Evolutionary conservation across 148 eudicot genomes (phyloP).

Genomic region (Silene uniflora): DNA sequence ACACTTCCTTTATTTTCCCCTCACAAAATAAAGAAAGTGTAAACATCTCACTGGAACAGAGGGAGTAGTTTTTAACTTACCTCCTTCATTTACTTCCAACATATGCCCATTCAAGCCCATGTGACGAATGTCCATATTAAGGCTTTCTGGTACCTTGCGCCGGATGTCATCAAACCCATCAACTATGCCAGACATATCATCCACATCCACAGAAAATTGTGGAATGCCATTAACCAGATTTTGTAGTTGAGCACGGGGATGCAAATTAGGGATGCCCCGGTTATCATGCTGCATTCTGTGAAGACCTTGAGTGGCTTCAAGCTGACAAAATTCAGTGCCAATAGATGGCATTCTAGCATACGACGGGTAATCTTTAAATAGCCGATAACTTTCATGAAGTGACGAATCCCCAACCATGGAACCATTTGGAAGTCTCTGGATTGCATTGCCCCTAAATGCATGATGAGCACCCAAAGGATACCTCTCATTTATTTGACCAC

Average conservation of each 20-base stretch:
- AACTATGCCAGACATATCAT: constrained; percentile 27
- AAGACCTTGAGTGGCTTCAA: constrained; percentile 30
- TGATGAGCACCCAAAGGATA: constrained; percentile 29
- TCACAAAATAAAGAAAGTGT: too few relatives aligned
- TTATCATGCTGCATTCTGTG: constrained; percentile 34
- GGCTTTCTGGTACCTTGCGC: constrained; percentile 29
- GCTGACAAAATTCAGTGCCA: constrained; percentile 35
- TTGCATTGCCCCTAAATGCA: constrained; percentile 26
- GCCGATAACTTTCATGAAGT: constrained; percentile 33
- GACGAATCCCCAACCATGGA: constrained; percentile 25
- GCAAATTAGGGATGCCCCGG: constrained; percentile 30
- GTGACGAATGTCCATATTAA: constrained; percentile 29
- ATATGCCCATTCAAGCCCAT: constrained; percentile 38
- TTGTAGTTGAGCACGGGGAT: constrained; percentile 44
- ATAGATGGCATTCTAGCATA: constrained; percentile 31
- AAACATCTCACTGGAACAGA: too few relatives aligned
- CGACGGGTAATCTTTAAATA: constrained; percentile 37
- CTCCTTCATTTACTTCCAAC: constrained; percentile 38
- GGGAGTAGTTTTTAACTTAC: constrained; percentile 33
- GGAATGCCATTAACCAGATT: constrained; percentile 25
- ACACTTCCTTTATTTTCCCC: too few relatives aligned
- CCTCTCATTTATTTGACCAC: constrained; percentile 27
- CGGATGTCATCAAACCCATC: constrained; percentile 21
- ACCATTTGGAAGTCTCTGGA: constrained; percentile 20
- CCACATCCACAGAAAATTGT: constrained; percentile 30